These are phyloP conservation scores for Schizonepeta tenuifolia DNA, from an alignment of 257 asterid genomes.

Conservation along the genomic window DNA sequence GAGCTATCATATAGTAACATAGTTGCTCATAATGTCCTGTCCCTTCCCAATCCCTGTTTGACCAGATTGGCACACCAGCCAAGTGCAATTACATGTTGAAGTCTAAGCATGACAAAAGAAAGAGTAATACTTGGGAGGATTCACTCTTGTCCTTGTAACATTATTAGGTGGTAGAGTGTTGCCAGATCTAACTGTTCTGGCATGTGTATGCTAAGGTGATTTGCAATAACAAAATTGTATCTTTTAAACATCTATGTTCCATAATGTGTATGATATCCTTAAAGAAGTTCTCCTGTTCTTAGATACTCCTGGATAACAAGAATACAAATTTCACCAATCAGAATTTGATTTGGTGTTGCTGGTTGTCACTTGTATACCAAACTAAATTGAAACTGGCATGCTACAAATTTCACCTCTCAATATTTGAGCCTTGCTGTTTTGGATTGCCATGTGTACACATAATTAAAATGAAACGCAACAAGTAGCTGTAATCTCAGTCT, in stretches of 20 bases:
- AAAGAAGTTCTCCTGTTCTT: not conserved
- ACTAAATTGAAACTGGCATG: not conserved
- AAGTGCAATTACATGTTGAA: not conserved
- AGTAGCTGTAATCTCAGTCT: not conserved
- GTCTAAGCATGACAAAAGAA: not conserved
- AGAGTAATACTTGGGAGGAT: not conserved
- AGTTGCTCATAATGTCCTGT: not conserved
- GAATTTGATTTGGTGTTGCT: not conserved
- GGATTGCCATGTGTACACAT: not conserved
- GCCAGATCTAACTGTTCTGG: not conserved
- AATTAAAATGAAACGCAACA: conserved; percentile 3
- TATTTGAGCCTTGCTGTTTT: not conserved
- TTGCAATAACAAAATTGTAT: not conserved
- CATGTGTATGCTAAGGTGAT: not conserved
- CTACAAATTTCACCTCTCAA: conserved; percentile 1
- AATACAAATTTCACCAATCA: not conserved
- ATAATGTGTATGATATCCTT: not conserved
- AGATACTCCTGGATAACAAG: not conserved
- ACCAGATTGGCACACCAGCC: not conserved
- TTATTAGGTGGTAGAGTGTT: not conserved
- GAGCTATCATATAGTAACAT: not conserved
- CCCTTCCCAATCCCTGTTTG: conserved; percentile 5
- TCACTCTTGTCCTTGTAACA: not conserved
- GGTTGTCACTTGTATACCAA: not conserved
- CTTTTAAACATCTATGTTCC: not conserved